A percentile compares a stretch with the other conserved stretches of the same genome.
phyloP scores from a whole-genome alignment of 2,329 filamentous ascomycete species.

The Lasiodiplodia gonubiensis region DNA sequence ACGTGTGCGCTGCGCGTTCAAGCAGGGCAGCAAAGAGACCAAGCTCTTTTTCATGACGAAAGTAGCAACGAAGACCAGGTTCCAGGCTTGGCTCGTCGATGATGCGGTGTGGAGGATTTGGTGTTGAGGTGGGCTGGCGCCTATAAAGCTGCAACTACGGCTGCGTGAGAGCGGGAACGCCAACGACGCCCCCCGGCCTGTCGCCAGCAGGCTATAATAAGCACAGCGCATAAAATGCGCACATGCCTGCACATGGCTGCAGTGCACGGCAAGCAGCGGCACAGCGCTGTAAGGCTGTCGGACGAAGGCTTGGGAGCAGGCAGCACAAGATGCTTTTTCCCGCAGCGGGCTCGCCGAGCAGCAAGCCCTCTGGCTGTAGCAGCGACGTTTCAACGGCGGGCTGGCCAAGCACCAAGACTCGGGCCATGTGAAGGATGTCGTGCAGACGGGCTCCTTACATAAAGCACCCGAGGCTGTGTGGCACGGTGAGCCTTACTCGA shows the following conservation, averaged over 20 bases:
- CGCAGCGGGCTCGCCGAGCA: neutral
- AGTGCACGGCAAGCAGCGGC: conserved; percentile 13
- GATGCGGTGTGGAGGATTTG: neutral
- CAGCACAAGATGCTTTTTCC: conserved; percentile 15
- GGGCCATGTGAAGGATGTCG: conserved; percentile 25
- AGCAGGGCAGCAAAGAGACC: neutral
- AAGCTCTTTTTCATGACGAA: neutral
- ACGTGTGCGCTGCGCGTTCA: conserved; percentile 22
- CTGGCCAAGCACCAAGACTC: conserved; percentile 4
- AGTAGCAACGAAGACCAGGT: neutral
- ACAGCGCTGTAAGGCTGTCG: conserved; percentile 20
- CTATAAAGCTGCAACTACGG: conserved; percentile 21
- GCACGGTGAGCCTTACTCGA: conserved; percentile 14
- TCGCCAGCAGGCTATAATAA: conserved; percentile 17
- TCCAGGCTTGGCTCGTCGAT: neutral
- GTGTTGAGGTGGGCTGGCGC: neutral
- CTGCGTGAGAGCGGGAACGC: conserved; percentile 3
- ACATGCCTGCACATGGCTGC: conserved; percentile 17
- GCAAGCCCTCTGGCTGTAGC: conserved; percentile 12
- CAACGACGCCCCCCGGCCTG: conserved; percentile 3
- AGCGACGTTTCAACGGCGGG: conserved; percentile 18
- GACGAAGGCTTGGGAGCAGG: neutral
- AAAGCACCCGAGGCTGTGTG: conserved; percentile 8
- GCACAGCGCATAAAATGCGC: conserved; percentile 21
- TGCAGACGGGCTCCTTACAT: conserved; percentile 24